Base-by-base conservation (phyloP, 768 basidiomycete species). In the Russula sp. region DNA sequence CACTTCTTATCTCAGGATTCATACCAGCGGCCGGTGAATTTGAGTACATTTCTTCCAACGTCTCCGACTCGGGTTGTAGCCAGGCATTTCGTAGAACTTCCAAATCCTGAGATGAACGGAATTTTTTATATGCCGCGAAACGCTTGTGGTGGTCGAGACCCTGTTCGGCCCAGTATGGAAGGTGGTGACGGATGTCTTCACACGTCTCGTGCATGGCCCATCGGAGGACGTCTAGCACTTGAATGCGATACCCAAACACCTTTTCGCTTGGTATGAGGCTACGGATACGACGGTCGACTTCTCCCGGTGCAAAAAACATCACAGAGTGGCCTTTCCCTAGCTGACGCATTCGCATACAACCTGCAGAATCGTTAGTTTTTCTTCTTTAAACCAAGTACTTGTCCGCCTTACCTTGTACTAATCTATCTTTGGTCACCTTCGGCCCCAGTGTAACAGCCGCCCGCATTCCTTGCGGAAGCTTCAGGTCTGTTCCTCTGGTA, bases 401-500 rank as follows among this genome's bases (percentile, higher is more conserved):
- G 11, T 51, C 49, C 52, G 59, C 59, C 61, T 41, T 45, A 77
- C 81, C 82, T 74, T 83, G 82, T 5, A 75, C 70, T 8, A 83
- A 64, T 49, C 77, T 72, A 71, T 83, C 82, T 59, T 83, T 83
- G 0, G 77, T 79, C 8, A 82, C 69, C 42, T 76, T 80, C 6
- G 78, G 77, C 0, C 81, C 82, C 1, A 83, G 65, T 3, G 79
- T 81, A 7, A 82, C 79, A 7, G 75, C 78, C 6, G 80, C 79
- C 9, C 76, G 73, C 38, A 70, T 75, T n/a, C 72, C 60, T 0
- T 18, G 57, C 0, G 82, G 82, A 38, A 83, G 70, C 47, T 77
- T 82, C 16, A 83, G 69, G 59, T 83, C 81, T 0, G 81, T 83
- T 8, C 81, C 82, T 65, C 81, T 59, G 20, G 75, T 78, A 60